Conservation (phyloP, 1,139 yeast species). For the Hyphopichia buzzinii region DNA sequence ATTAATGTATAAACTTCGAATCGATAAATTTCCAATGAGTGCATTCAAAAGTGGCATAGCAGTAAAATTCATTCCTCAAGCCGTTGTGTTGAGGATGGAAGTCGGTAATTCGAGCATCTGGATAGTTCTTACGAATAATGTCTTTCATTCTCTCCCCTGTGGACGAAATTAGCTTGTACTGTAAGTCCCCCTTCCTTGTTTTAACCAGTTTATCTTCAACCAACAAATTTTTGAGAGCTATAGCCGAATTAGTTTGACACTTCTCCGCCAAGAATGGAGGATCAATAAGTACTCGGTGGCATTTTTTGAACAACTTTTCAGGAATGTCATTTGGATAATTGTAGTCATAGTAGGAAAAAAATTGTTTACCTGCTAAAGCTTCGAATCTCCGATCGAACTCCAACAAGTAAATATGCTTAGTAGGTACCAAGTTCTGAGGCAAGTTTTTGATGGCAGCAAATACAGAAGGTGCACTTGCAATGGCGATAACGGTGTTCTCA, state of each 20-base stretch:
- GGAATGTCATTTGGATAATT: slow-evolving; percentile 65
- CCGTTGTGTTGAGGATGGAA: slow-evolving; percentile 85
- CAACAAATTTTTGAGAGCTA: slow-evolving; percentile 64
- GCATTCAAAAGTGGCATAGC: slow-evolving; percentile 74
- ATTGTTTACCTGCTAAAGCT: slow-evolving; percentile 62
- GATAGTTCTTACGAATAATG: slow-evolving; percentile 58
- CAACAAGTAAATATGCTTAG: slow-evolving; percentile 65
- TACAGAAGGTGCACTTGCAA: slow-evolving; percentile 89
- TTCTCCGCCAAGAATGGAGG: slow-evolving; percentile 85
- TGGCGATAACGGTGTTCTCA: slow-evolving; percentile 63
- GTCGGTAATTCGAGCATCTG: slow-evolving; percentile 60
- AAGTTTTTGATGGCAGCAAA: slow-evolving; percentile 73
- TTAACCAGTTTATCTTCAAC: slow-evolving; percentile 34
- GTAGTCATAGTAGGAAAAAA: slow-evolving; percentile 75
- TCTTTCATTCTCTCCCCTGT: slow-evolving; percentile 87
- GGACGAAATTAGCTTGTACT: slow-evolving; percentile 61
- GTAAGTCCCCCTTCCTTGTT: slow-evolving; percentile 39
- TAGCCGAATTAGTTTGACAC: slow-evolving; percentile 74
- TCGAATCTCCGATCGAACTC: slow-evolving; percentile 79
- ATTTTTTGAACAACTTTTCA: slow-evolving; percentile 54
- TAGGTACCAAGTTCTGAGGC: slow-evolving; percentile 54
- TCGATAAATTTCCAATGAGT: slow-evolving; percentile 31
- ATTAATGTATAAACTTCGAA: too few species aligned
- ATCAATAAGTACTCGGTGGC: slow-evolving; percentile 76
- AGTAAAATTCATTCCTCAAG: slow-evolving; percentile 80